Conservation (phyloP, 2,329 filamentous ascomycete genomes). For the Penicillium aurantiogriseum region DNA sequence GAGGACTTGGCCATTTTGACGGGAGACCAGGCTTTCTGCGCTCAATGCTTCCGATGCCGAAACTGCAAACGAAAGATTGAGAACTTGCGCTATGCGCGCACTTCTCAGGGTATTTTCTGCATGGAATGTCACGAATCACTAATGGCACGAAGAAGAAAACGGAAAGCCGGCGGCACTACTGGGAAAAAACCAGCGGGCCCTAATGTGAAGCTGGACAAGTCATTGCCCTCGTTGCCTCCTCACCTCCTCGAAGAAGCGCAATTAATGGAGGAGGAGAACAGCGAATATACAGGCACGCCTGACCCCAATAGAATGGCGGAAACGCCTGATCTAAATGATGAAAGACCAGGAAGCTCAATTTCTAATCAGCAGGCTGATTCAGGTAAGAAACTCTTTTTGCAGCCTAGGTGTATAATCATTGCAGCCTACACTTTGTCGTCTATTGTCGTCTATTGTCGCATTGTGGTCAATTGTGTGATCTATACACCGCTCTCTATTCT, state of each 20-base stretch:
- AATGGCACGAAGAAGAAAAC: slow-evolving; percentile 85
- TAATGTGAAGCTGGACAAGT: slow-evolving; percentile 77
- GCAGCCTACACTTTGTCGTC: not conserved
- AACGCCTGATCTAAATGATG: slow-evolving; percentile 18
- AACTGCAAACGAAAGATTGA: slow-evolving; percentile 99
- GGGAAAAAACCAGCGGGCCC: slow-evolving; percentile 42
- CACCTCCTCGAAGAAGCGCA: slow-evolving; percentile 64
- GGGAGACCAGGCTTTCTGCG: slow-evolving; percentile 96
- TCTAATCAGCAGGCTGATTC: slow-evolving; percentile 29
- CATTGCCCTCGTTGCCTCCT: slow-evolving; percentile 83
- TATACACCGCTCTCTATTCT: not conserved
- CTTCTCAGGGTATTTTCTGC: slow-evolving; percentile 97
- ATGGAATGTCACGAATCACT: slow-evolving; percentile 98
- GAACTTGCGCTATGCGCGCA: slow-evolving; percentile 94
- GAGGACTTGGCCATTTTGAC: slow-evolving; percentile 97
- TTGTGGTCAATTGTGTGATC: not conserved
- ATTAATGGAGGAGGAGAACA: slow-evolving; percentile 57
- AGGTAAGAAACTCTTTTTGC: slow-evolving; percentile 26
- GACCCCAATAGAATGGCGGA: slow-evolving; percentile 27
- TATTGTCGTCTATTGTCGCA: not conserved
- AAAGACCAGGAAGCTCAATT: slow-evolving; percentile 25
- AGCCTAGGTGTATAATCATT: not conserved
- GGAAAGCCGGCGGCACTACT: slow-evolving; percentile 64
- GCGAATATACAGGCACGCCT: slow-evolving; percentile 61
- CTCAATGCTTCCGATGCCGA: slow-evolving; percentile 92